Percentiles rank a stretch among this genome's conserved stretches.
Evolutionary conservation across 202 grass and related monocot species (phyloP).

Genomic region (Carex sylvatica): DNA sequence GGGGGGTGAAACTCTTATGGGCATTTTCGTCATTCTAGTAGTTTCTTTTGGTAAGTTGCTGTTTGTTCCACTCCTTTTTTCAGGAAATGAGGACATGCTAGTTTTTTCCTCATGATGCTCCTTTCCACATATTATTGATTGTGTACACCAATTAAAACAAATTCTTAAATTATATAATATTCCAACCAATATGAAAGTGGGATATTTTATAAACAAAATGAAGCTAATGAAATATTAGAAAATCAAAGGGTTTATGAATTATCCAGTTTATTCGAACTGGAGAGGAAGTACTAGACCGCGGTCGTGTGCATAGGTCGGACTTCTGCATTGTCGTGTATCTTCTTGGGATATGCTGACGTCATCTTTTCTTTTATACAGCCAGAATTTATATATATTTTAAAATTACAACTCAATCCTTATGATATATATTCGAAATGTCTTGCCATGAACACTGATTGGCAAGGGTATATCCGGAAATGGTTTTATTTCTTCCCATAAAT

Average conservation of each 20-base stretch:
- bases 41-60: conserved; percentile 12
- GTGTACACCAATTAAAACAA: not conserved
- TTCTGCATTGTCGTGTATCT: conserved; percentile 42
- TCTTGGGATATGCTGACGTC: conserved; percentile 52
- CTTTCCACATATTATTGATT: not conserved
- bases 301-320: conserved; percentile 41
- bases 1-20: not conserved
- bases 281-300: not conserved
- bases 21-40: conserved; percentile 28
- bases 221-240: not conserved
- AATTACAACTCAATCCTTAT: not conserved
- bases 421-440: not conserved
- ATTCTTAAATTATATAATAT: not conserved
- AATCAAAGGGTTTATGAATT: not conserved
- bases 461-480: not conserved
- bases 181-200: not conserved
- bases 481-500: not conserved
- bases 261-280: not conserved
- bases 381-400: not conserved
- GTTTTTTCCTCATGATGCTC: not conserved
- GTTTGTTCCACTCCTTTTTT: conserved; percentile 25
- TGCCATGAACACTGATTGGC: not conserved
- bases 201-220: not conserved
- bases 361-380: not conserved
- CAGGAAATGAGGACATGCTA: conserved; percentile 9